Percentiles rank a stretch among this genome's conserved stretches.
Evolutionary conservation across 129 eudicot species (phyloP).

Genomic region (Smallanthus sonchifolius): DNA sequence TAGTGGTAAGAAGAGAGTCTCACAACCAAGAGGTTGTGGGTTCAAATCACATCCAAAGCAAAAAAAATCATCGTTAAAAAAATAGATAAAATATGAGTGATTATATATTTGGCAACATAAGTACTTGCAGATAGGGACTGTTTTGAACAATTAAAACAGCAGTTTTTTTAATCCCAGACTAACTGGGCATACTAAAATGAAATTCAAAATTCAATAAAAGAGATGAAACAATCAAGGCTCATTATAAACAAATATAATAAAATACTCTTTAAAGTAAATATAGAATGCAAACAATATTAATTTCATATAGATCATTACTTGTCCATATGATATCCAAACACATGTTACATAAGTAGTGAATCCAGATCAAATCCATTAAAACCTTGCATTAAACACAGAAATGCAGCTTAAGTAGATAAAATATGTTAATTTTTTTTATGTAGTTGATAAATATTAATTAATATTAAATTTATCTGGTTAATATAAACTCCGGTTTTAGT

Average conservation of each 20-base stretch:
- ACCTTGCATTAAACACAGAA: no score
- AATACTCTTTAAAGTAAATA: not conserved
- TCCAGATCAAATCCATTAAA: no score
- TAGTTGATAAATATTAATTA: no score
- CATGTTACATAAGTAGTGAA: not conserved
- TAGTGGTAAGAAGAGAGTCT: no score
- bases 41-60: no score
- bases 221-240: not conserved
- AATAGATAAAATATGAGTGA: not conserved
- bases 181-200: not conserved
- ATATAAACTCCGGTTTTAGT: no score
- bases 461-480: no score
- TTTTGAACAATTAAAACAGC: not conserved
- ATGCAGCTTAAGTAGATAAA: no score
- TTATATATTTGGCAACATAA: not conserved
- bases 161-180: not conserved
- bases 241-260: not conserved
- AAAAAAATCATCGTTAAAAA: no score
- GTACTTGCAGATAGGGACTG: not conserved
- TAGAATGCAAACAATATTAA: slow-evolving; percentile 1
- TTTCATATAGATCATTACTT: not conserved
- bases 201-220: not conserved
- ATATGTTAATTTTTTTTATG: no score
- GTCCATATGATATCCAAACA: not conserved
- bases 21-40: no score